Evolutionary conservation across 306 rosid species (phyloP), one percentile per base, ranked within the genome.

Genomic region (Heteromeles arbutifolia): DNA sequence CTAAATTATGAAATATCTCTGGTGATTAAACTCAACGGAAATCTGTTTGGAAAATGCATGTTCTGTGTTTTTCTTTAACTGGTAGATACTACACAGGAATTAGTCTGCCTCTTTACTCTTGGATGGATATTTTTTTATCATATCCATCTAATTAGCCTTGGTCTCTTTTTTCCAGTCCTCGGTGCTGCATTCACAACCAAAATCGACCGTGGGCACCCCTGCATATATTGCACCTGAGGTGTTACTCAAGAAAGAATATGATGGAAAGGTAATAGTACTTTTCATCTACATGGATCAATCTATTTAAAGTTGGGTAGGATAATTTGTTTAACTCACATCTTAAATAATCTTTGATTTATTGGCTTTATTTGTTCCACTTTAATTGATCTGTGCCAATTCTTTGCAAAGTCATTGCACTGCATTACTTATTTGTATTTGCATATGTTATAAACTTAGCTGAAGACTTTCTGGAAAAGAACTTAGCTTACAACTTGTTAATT

Each of bases 141-240:
- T 67, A 41, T 65, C 67, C 76, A 69, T 79, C 72, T 83, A 84
- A 74, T 71, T 63, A 72, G 65, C 58, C 65, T 61, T 8, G 44
- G 28, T 83, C 74, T 45, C 76, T 50, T 67, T 78, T 82, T 75
- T 75, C 89, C 2, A 94, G 97, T 94, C 98, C 41, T 94, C 97
- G 0, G 96, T 94, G 75, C 86, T 94, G 66, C 98, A 94, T 79
- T 93, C 98, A 18, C 98, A 93, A 85, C 98, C 98, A 76, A 93
- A 91, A 85, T 93, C 98, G 72, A 93, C 98, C 0, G 98, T 93
- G 70, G 98, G 98, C 45, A 93, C 98, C 63, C 98, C 98, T 61
- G 98, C 98, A 50, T 93, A 93, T 70, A 93, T 93, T 54, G 98
- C 98, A 67, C 98, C 98, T 34, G 98, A 93, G 82, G 97, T 94